A percentile compares a stretch with the other conserved stretches of the same genome.
phyloP scores from a whole-genome alignment of 805 yeast genomes.

The Sugiyamaella marilandica region DNA sequence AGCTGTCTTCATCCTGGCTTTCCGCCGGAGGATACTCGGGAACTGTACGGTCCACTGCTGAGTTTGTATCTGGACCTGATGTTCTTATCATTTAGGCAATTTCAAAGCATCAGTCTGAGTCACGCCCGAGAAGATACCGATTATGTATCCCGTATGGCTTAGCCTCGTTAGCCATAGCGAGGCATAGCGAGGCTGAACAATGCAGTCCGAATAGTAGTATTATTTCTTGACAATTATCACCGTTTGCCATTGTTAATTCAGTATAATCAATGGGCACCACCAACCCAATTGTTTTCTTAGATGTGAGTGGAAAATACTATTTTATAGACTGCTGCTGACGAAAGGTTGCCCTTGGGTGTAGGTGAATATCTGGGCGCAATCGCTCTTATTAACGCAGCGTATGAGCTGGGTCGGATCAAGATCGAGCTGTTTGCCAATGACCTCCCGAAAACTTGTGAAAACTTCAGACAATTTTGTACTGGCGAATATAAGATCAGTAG shows the following conservation, averaged over 20 bases:
- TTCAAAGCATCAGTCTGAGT: neutral
- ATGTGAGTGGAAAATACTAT: constrained; percentile 29
- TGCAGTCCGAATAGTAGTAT: neutral
- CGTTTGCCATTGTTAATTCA: too few relatives aligned
- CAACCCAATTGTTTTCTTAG: constrained; percentile 40
- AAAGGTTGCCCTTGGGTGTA: constrained; percentile 31
- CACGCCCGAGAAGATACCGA: neutral
- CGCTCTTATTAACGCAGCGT: constrained; percentile 25
- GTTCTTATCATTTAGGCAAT: constrained; percentile 38
- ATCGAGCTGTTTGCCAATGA: constrained; percentile 39
- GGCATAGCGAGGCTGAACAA: neutral
- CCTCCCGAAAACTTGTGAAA: constrained; percentile 45
- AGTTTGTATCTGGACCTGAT: constrained; percentile 58
- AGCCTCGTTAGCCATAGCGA: too few relatives aligned
- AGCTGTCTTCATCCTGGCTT: constrained; percentile 63
- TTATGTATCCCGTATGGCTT: neutral
- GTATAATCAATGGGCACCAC: neutral
- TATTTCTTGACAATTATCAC: too few relatives aligned
- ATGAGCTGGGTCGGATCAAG: constrained; percentile 41
- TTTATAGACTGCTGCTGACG: neutral
- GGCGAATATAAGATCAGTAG: constrained; percentile 41
- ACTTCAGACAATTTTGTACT: constrained; percentile 50
- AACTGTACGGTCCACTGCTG: constrained; percentile 75
- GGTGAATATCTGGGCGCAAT: constrained; percentile 14
- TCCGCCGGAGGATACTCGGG: constrained; percentile 77